Evolutionary conservation across 371 early-diverging fungal species (phyloP).

Genomic region (Mucor piriformis): DNA sequence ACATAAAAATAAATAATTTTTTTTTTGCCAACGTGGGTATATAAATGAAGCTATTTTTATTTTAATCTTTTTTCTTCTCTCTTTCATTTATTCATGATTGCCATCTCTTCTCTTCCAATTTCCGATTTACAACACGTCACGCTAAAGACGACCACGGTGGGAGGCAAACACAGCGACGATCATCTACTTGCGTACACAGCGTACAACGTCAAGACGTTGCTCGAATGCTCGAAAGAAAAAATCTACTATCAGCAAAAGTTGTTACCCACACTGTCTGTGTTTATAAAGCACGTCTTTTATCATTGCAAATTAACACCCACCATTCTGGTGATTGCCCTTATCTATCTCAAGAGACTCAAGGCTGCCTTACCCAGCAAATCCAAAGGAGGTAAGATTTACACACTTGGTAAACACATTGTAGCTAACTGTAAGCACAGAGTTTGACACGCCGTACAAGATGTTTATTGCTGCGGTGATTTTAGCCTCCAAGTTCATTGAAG

Average conservation of each 20-base stretch:
- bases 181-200: slow-evolving; percentile 34
- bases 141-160: slow-evolving; percentile 3
- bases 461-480: slow-evolving; percentile 72
- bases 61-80: background rate
- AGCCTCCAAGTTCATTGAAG: slow-evolving; percentile 70
- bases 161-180: slow-evolving; percentile 21
- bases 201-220: slow-evolving; percentile 27
- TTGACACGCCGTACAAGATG: slow-evolving; percentile 77
- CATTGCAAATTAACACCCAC: slow-evolving; percentile 47
- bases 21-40: slow-evolving; percentile 1
- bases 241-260: slow-evolving; percentile 33
- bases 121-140: background rate
- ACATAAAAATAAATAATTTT: slow-evolving; percentile 1
- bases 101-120: slow-evolving; percentile 1
- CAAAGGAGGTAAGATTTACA: slow-evolving; percentile 47
- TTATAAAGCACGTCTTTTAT: slow-evolving; percentile 39
- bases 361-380: slow-evolving; percentile 58
- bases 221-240: slow-evolving; percentile 37
- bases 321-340: slow-evolving; percentile 61
- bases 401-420: background rate
- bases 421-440: slow-evolving; percentile 36
- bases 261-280: slow-evolving; percentile 33
- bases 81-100: slow-evolving; percentile 11
- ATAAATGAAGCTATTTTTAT: background rate
- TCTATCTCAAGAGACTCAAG: slow-evolving; percentile 73